Evolutionary conservation across 2,329 filamentous ascomycete genomes (phyloP).

Genomic region (Ophiostoma perfectum): DNA sequence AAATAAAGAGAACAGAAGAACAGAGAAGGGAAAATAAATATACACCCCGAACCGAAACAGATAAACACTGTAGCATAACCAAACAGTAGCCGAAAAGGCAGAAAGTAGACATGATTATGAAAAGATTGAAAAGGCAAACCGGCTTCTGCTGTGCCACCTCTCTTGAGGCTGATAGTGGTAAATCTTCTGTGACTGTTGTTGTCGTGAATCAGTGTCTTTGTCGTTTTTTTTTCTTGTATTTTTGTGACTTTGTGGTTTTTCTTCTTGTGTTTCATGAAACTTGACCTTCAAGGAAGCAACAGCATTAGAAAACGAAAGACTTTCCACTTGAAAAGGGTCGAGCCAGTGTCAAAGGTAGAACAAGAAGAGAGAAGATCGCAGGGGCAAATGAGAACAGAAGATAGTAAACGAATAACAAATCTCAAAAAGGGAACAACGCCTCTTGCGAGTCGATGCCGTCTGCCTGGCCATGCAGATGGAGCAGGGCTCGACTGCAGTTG

Average conservation of each 20-base stretch:
- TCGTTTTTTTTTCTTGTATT: not conserved
- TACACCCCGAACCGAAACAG: not conserved
- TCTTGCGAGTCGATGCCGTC: not conserved
- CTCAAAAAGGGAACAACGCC: not conserved
- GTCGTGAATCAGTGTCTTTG: not conserved
- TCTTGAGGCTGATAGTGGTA: not conserved
- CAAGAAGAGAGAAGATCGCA: not conserved
- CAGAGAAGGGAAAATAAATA: not conserved
- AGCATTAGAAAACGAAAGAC: not conserved
- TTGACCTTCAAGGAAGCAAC: not conserved
- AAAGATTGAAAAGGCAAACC: not conserved
- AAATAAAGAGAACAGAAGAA: not conserved
- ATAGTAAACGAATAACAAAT: not conserved
- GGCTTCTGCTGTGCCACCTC: not conserved
- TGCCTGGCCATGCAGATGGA: not conserved
- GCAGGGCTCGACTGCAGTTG: not conserved
- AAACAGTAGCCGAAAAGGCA: not conserved
- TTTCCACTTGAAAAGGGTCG: not conserved
- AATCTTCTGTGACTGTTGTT: not conserved
- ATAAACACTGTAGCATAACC: not conserved
- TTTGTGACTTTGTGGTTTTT: not conserved
- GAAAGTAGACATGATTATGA: not conserved
- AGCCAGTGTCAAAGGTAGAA: not conserved
- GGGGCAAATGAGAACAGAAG: not conserved
- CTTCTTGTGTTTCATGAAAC: not conserved